These are phyloP conservation scores for Neurospora sp. DNA, from an alignment of 495 filamentous ascomycete species.

Conservation along the genomic window DNA sequence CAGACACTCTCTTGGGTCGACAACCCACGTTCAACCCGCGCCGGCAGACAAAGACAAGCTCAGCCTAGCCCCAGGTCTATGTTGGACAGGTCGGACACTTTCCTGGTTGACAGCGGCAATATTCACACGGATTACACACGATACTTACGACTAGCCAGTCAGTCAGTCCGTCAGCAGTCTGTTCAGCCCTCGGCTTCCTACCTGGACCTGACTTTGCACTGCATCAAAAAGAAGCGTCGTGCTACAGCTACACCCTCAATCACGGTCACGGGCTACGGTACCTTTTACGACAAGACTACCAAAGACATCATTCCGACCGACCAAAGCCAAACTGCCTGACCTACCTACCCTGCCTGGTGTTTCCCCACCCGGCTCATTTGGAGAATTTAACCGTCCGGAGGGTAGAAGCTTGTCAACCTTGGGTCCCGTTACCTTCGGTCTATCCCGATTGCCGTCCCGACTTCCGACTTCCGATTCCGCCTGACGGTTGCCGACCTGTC, in stretches of 20 bases:
- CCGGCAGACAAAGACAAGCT: neutral
- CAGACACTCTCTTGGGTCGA: conserved; percentile 13
- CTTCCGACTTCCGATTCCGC: neutral
- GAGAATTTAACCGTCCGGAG: neutral
- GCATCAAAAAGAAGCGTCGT: neutral
- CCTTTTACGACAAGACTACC: neutral
- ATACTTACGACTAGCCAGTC: neutral
- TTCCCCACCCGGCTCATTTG: neutral
- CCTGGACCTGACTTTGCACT: neutral
- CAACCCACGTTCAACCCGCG: neutral
- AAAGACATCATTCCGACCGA: neutral
- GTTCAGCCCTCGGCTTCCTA: neutral
- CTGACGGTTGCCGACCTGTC: neutral
- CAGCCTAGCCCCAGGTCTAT: neutral
- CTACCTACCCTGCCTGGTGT: neutral
- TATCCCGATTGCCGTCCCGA: neutral
- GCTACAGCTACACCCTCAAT: neutral
- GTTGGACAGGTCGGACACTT: conserved; percentile 11
- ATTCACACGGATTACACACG: neutral
- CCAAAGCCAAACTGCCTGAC: neutral
- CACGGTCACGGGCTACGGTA: neutral
- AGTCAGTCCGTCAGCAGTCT: neutral
- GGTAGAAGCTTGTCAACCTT: neutral
- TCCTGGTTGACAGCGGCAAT: neutral
- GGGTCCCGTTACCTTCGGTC: neutral